A percentile compares a stretch with the other conserved stretches of the same genome.
phyloP scores from a whole-genome alignment of 148 eudicot species.

The Nepenthes gracilis region DNA sequence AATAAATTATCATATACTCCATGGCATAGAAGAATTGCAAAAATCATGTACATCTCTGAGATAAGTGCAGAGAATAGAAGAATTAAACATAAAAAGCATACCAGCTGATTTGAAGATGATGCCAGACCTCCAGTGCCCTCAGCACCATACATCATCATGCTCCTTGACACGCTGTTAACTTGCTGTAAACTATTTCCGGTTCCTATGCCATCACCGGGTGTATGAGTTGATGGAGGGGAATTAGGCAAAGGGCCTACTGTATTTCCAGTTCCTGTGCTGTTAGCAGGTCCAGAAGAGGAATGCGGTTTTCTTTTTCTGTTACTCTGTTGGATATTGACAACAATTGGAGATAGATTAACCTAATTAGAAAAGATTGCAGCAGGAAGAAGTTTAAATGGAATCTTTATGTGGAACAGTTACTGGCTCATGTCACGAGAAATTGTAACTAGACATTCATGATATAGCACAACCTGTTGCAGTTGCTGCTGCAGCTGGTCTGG shows the following conservation, averaged over 20 bases:
- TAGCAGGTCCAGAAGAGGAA: constrained; percentile 98
- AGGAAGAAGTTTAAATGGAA: neutral
- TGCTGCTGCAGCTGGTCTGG: constrained; percentile 91
- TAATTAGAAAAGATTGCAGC: neutral
- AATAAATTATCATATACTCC: too few species aligned
- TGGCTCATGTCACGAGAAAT: neutral
- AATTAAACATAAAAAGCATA: constrained; percentile 16
- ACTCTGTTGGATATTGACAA: constrained; percentile 32
- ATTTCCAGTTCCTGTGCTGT: constrained; percentile 97
- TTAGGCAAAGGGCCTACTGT: constrained; percentile 92
- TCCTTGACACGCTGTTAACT: constrained; percentile 65
- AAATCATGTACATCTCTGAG: too few species aligned
- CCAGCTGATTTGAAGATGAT: constrained; percentile 96
- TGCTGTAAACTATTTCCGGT: constrained; percentile 62
- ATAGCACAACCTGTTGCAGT: constrained; percentile 60
- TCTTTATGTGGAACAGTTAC: neutral
- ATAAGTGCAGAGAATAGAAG: too few species aligned
- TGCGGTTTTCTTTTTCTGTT: constrained; percentile 86
- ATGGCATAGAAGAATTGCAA: too few species aligned
- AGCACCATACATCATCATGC: constrained; percentile 80
- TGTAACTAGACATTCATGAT: neutral
- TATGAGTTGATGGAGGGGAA: constrained; percentile 93
- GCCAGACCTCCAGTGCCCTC: constrained; percentile 82
- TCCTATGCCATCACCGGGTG: constrained; percentile 89
- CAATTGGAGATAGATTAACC: too few species aligned